Evolutionary conservation across 495 filamentous ascomycete species (phyloP), one percentile per base, ranked within the genome.

Genomic region (Eremomyces bilateralis): DNA sequence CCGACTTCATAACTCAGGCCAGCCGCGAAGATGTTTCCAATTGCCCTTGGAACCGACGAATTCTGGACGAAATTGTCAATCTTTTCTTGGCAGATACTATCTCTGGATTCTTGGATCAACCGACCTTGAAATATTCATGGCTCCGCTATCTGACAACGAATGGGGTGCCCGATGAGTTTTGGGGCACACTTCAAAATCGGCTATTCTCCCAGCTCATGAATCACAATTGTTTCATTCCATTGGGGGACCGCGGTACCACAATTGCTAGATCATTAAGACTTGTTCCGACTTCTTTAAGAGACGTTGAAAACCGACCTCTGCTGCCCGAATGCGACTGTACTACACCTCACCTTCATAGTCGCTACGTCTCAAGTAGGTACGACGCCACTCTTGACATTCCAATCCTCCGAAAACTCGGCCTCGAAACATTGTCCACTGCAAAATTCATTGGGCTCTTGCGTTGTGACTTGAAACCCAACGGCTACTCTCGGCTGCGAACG

Each of bases 121-220:
- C n/a, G n/a, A n/a, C n/a, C n/a, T n/a, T n/a, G n/a, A n/a, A n/a
- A n/a, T n/a, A n/a, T n/a, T n/a, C n/a, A n/a, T n/a, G n/a, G n/a
- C n/a, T n/a, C n/a, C n/a, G 34, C 2, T 36, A 33, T 16, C 18
- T 36, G 12, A 10, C 34, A 16, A 36, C 34, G 18, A 4, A 29
- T 20, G n/a, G 6, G 3, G 19, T 36, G 12, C 10, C 25, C 20
- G 34, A 36, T 16, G 34, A 36, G 12, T 36, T 36, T n/a, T 36
- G 34, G 34, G 21, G 16, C 3, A 18, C 17, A 32, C n/a, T 36
- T 2, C 21, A 29, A 25, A 17, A 28, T 8, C 24, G 13, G 13
- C 8, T 28, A 28, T 28, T 8, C 13, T 4, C 34, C 19, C n/a
- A 32, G 22, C 12, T 36, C 1, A n/a, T 13, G 5, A 19, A 36